Evolutionary conservation across 2,329 filamentous ascomycete species (phyloP).

Genomic region (Aureobasidium subglaciale): DNA sequence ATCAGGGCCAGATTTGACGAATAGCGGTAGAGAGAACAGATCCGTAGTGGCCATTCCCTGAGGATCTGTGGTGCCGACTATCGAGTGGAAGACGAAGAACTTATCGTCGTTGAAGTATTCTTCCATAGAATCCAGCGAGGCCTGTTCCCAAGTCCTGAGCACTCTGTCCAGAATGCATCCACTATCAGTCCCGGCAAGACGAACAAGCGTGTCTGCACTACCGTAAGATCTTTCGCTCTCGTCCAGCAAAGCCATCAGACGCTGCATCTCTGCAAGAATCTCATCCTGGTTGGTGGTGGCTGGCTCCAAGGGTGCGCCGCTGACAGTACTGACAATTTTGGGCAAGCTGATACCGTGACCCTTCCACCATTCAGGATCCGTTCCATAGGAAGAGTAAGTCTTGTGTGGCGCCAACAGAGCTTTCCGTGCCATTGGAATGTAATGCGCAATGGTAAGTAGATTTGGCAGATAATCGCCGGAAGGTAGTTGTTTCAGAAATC

Average conservation of each 20-base stretch:
- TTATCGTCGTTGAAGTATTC: slow-evolving; percentile 10
- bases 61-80: slow-evolving; percentile 20
- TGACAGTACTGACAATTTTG: slow-evolving; percentile 42
- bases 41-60: slow-evolving; percentile 20
- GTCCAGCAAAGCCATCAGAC: slow-evolving; percentile 56
- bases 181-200: slow-evolving; percentile 27
- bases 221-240: slow-evolving; percentile 52
- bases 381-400: slow-evolving; percentile 44
- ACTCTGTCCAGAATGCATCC: slow-evolving; percentile 16
- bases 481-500: slow-evolving; percentile 50
- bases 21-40: slow-evolving; percentile 16
- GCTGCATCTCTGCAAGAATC: slow-evolving; percentile 51
- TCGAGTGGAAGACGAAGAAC: slow-evolving; percentile 23
- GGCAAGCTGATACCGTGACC: slow-evolving; percentile 46
- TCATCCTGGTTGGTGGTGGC: slow-evolving; percentile 34
- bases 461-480: slow-evolving; percentile 49
- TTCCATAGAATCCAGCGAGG: slow-evolving; percentile 16
- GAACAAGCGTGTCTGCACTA: slow-evolving; percentile 45
- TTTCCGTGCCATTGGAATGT: slow-evolving; percentile 53
- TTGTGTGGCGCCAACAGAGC: slow-evolving; percentile 45
- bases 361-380: slow-evolving; percentile 56
- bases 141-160: slow-evolving; percentile 21
- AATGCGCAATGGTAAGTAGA: slow-evolving; percentile 55
- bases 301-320: slow-evolving; percentile 22
- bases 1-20: slow-evolving; percentile 23